Base-by-base conservation (phyloP, 2,329 filamentous ascomycete species). In the Pseudogymnoascus sp. region DNA sequence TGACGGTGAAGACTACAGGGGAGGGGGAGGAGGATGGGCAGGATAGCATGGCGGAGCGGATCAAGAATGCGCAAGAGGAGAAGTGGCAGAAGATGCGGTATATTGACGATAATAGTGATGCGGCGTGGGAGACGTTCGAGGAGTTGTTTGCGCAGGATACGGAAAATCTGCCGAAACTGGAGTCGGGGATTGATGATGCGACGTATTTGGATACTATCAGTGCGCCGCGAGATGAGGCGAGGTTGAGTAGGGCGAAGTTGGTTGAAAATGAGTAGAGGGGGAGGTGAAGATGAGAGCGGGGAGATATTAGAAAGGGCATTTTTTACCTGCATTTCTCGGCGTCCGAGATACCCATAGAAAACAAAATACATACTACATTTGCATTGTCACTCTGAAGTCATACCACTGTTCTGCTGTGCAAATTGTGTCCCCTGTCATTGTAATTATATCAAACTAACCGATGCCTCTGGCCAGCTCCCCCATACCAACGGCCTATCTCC, bases 381-480 rank as follows among this genome's bases (percentile, higher is more conserved):
- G 26, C 33, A 54, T 8, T 35, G 15, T 54, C 29, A 35, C 17
- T 54, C 47, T 9, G 44, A 31, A 11, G n/a, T 1, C 13, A 33
- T 54, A 5, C 29, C 41, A 29, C 3, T 33, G 26, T 7, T 13
- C 17, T 5, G n/a, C 26, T 13, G 33, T 59, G 15, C 33, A 59
- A 26, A 26, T 26, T 40, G 5, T 26, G 26, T 39, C n/a, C 7
- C 17, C 13, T 39, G 31, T 39, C 57, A 39, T 59, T 40, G 17
- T 59, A 59, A 61, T 36, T 60, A 59, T 26, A 72, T 67, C 47
- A 72, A 62, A 66, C 64, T 70, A 37, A 92, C 85, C 63, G 89
- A 86, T 58, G 89, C 87, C 71, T 95, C 92, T 1, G 93, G 93
- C 89, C 90, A 97, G 62, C 79, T 84, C 7, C 90, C 92, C 85